Conservation (phyloP, 164 flowering plant species). For the grape (Vitis vinifera) region DNA sequence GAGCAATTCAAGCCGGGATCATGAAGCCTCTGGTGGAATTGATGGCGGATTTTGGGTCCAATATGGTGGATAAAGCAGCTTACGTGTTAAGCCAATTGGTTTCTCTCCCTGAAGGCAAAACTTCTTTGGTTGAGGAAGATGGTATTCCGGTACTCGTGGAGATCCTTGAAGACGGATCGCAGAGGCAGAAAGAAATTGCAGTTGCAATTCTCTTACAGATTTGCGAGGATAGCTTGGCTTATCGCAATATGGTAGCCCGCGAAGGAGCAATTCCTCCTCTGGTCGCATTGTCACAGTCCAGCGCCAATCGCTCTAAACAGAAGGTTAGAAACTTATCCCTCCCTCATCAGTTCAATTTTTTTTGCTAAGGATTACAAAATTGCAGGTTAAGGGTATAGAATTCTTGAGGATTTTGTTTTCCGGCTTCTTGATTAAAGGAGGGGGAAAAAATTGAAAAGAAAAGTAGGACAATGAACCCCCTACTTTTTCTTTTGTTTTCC, state of each 20-base stretch:
- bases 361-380: no score
- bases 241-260: slow-evolving; percentile 77
- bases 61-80: slow-evolving; percentile 91
- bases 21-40: slow-evolving; percentile 77
- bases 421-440: no score
- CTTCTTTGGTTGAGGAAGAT: slow-evolving; percentile 74
- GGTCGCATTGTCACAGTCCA: slow-evolving; percentile 77
- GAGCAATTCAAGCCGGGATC: slow-evolving; percentile 67
- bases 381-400: no score
- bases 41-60: slow-evolving; percentile 81
- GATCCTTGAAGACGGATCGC: slow-evolving; percentile 77
- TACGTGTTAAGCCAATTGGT: slow-evolving; percentile 56
- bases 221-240: slow-evolving; percentile 57
- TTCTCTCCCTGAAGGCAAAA: slow-evolving; percentile 48
- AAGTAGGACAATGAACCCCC: no score
- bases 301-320: slow-evolving; percentile 68
- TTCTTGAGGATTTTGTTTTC: no score
- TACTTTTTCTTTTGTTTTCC: no score
- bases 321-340: slow-evolving; percentile 44
- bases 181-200: slow-evolving; percentile 81
- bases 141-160: slow-evolving; percentile 92
- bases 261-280: slow-evolving; percentile 94
- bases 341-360: no score
- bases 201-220: slow-evolving; percentile 56
- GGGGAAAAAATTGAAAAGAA: no score